Evolutionary conservation across 768 basidiomycete genomes (phyloP).

Genomic region (Mycena chlorophos): DNA sequence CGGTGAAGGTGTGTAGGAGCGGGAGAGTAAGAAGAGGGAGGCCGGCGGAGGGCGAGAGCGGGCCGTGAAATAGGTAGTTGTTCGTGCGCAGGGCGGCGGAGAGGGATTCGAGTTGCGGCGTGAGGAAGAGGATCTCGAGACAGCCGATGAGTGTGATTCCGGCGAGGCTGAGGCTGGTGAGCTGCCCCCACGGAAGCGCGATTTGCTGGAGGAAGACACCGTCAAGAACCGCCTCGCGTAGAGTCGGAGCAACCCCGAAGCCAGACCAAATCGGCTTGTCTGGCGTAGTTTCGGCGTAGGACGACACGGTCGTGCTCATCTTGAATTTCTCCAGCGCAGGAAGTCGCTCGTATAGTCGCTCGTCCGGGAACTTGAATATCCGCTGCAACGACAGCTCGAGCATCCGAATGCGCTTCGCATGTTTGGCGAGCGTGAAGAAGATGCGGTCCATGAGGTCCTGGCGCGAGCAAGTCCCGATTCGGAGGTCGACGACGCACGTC

Average conservation of each 20-base stretch:
- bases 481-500: not conserved
- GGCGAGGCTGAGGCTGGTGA: not conserved
- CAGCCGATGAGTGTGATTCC: not conserved
- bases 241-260: not conserved
- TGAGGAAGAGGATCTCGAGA: not conserved
- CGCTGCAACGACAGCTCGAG: not conserved
- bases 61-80: conserved; percentile 1
- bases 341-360: not conserved
- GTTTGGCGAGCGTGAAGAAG: not conserved
- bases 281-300: not conserved
- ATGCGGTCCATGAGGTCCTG: not conserved
- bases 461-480: not conserved
- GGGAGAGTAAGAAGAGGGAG: not conserved
- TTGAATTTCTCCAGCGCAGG: not conserved
- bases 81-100: not conserved
- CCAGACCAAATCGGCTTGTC: not conserved
- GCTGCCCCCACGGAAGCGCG: not conserved
- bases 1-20: not conserved
- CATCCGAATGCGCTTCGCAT: not conserved
- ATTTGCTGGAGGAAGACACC: not conserved
- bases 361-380: not conserved
- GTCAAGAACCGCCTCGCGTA: not conserved
- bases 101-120: not conserved
- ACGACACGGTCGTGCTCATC: not conserved
- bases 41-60: not conserved